These are phyloP conservation scores for Moesziomyces sp. DNA, from an alignment of 1,284 basidiomycete species.

Conservation along the genomic window DNA sequence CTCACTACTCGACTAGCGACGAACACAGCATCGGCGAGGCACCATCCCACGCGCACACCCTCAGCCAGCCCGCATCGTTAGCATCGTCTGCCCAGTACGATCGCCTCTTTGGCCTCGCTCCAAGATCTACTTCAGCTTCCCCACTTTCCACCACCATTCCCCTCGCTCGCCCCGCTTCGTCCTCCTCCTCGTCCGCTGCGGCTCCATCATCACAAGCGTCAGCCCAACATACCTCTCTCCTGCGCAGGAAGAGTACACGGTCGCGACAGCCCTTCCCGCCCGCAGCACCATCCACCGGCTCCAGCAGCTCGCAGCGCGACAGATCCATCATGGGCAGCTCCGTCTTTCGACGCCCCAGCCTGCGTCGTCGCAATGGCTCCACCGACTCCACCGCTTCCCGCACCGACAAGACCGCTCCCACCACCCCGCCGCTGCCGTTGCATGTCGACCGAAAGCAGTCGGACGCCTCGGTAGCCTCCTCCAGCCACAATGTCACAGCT, in stretches of 20 bases:
- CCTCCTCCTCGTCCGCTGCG: slow-evolving; percentile 3
- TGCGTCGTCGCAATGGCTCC: slow-evolving; percentile 33
- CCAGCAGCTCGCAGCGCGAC: slow-evolving; percentile 27
- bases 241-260: slow-evolving; percentile 20
- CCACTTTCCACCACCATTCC: slow-evolving; percentile 2
- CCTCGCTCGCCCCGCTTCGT: slow-evolving; percentile 1
- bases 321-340: slow-evolving; percentile 24
- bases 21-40: slow-evolving; percentile 28
- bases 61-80: background rate
- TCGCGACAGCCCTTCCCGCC: slow-evolving; percentile 24
- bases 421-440: background rate
- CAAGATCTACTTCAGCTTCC: slow-evolving; percentile 11
- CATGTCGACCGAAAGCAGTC: slow-evolving; percentile 1
- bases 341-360: slow-evolving; percentile 30
- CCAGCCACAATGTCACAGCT: background rate
- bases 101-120: slow-evolving; percentile 12
- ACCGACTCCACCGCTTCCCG: slow-evolving; percentile 14
- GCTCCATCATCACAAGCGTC: background rate
- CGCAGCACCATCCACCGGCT: slow-evolving; percentile 35
- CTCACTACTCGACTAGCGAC: slow-evolving; percentile 22
- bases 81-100: slow-evolving; percentile 27
- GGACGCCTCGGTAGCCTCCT: background rate
- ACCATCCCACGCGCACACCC: slow-evolving; percentile 13
- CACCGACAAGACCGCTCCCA: slow-evolving; percentile 4
- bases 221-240: slow-evolving; percentile 4